Evolutionary conservation across 2,329 filamentous ascomycete genomes (phyloP), one percentile per base, ranked within the genome.

Genomic region (Cercospora sp.): DNA sequence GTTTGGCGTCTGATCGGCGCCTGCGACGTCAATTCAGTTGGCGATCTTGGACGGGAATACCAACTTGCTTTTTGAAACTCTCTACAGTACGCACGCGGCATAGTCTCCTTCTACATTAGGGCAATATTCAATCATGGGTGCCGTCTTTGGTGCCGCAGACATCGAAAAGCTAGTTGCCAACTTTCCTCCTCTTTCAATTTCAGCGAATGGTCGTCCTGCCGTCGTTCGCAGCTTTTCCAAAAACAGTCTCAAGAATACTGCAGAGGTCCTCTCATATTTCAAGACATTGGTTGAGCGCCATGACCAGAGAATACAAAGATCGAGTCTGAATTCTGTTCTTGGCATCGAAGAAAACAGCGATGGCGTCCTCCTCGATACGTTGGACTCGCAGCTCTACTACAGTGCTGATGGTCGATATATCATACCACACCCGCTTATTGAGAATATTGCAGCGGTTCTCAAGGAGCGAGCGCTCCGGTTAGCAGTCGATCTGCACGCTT

Each of bases 121-220:
- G 24, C n/a, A 8, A 59, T 3, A 34, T 16, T 16, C 10, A 6
- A 59, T 10, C n/a, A 65, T 65, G 62, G 53, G 62, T 18, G 51
- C 62, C 6, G 69, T 77, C 21, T 76, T 77, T 59, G 72, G 73
- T 13, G 65, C 74, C 5, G 64, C 69, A 26, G 75, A 77, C 37
- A 74, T 77, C 10, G 74, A 73, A 26, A 68, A 70, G 21, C 69
- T 77, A 43, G 69, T 75, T 64, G 45, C 71, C 71, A 60, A 60
- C 72, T 75, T 70, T 63, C 69, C 65, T 40, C 74, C 74, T 30
- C 68, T 71, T 16, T 63, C 65, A 21, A 71, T 69, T 68, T 45
- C 71, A 63, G n/a, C 69, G 53, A 30, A 65, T 43, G 66, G 62
- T 7, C 67, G 69, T 18, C 70, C 74, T 7, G 61, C 67, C 18